These are phyloP conservation scores for Aspergillus spinulosporus DNA, from an alignment of 2,329 filamentous ascomycete species.

Conservation along the genomic window DNA sequence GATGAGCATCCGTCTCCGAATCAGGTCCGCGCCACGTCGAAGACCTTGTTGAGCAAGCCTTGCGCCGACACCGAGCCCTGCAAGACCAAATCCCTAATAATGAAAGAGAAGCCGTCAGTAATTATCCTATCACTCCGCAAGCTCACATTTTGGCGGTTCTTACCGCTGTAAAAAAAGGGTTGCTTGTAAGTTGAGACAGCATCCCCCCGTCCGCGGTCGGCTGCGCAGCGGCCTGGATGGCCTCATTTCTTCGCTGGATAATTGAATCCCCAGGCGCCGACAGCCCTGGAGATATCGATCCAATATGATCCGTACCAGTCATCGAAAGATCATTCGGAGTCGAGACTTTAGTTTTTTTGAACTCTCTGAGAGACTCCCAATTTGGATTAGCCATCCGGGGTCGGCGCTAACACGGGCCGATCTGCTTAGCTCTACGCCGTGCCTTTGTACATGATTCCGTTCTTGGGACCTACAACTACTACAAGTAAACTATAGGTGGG, in stretches of 20 bases:
- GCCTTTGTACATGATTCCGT: too few species aligned
- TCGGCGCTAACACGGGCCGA: conserved; percentile 38
- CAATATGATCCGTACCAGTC: conserved; percentile 42
- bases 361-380: conserved; percentile 1
- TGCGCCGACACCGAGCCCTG: conserved; percentile 77
- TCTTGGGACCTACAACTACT: too few species aligned
- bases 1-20: conserved; percentile 84
- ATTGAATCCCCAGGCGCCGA: conserved; percentile 39
- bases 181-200: conserved; percentile 47
- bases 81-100: conserved; percentile 77
- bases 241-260: conserved; percentile 37
- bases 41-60: conserved; percentile 77
- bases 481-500: too few species aligned
- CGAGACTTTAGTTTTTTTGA: neutral
- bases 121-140: neutral
- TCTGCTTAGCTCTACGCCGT: neutral
- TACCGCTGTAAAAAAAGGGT: conserved; percentile 54
- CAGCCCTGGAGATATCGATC: conserved; percentile 30
- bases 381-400: conserved; percentile 15
- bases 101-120: conserved; percentile 2
- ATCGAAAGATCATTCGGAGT: conserved; percentile 13
- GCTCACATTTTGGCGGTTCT: conserved; percentile 13
- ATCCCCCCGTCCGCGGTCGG: conserved; percentile 41
- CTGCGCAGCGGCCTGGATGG: conserved; percentile 30
- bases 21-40: conserved; percentile 68